Evolutionary conservation across 2,329 filamentous ascomycete species (phyloP).

Genomic region (Fusarium tupiense): DNA sequence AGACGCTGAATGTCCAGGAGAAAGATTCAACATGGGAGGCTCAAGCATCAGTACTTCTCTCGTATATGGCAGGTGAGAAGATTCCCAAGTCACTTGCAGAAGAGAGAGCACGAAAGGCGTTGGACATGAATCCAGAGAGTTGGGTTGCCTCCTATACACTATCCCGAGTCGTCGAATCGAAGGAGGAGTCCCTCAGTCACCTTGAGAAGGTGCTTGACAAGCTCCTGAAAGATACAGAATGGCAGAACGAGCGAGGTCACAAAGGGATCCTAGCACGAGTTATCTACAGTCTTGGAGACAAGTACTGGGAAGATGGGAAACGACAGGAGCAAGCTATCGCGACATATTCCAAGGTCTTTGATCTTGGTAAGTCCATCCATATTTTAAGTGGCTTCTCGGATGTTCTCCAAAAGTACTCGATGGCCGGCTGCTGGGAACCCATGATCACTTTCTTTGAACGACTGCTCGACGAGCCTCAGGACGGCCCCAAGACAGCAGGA

Average conservation of each 20-base stretch:
- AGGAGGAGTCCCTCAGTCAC: background rate
- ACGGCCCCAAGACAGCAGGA: background rate
- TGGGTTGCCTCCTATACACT: background rate
- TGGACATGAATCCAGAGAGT: background rate
- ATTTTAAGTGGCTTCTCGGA: background rate
- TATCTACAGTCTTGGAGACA: background rate
- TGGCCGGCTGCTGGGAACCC: background rate
- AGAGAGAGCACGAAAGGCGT: background rate
- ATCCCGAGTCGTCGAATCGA: background rate
- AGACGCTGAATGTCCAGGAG: background rate
- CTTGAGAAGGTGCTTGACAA: background rate
- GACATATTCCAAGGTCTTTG: background rate
- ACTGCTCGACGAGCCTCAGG: background rate
- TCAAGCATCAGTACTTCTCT: background rate
- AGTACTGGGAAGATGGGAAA: background rate
- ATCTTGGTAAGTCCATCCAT: background rate
- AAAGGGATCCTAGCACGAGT: background rate
- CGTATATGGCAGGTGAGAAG: background rate
- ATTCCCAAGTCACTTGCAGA: background rate
- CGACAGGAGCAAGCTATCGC: background rate
- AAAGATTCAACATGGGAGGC: background rate
- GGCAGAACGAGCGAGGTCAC: background rate
- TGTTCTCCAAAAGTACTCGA: background rate
- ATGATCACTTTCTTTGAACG: background rate
- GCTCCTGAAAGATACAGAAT: background rate